Base-by-base conservation (phyloP, 441 rosid genomes). In the Adansonia madagascariensis region DNA sequence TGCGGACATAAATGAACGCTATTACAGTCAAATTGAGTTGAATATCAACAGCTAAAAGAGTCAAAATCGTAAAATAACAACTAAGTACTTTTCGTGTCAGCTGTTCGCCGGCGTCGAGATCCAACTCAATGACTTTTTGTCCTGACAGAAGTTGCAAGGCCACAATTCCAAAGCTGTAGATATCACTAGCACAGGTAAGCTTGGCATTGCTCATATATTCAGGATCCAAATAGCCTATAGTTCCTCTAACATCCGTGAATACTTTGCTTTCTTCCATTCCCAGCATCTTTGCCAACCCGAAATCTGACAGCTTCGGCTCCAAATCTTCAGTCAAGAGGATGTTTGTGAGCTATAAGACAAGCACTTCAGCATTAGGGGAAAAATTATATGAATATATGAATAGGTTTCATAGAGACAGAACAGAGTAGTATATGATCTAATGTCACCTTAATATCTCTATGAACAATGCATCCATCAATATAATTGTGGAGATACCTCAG, bases 211-310 rank as follows among this genome's bases (percentile, higher is more conserved):
- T 89, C 87, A 89, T 86, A 80, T 91, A 91, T 76, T 89, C 91
- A 1, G 93, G 92, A 75, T 91, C 95, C 95, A 91, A 87, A 71
- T 91, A 89, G 1, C 93, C 93, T 55, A 91, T 85, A 11, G 91
- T 91, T 81, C 93, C 93, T 78, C 95, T 84, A 17, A 91, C 93
- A 71, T 89, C 89, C 1, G 92, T 91, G 62, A 91, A 91, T 43
- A 85, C 92, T 81, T 89, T 89, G 84, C 86, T 89, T 84, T 89
- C 90, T 79, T 91, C 91, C 84, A 88, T 84, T 44, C 91, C 91
- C 20, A 89, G 60, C 89, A 91, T 84, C 85, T 69, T 91, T 50
- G 91, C 93, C 75, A 89, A 65, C 66, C 92, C 91, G n/a, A 91
- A 91, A 85, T 89, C 91, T 0, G 92, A 89, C 5, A 91, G 88